A percentile compares a stretch with the other conserved stretches of the same genome.
These are phyloP conservation scores for Pichia scutulata DNA, from an alignment of 805 yeast genomes.

Conservation along the genomic window DNA sequence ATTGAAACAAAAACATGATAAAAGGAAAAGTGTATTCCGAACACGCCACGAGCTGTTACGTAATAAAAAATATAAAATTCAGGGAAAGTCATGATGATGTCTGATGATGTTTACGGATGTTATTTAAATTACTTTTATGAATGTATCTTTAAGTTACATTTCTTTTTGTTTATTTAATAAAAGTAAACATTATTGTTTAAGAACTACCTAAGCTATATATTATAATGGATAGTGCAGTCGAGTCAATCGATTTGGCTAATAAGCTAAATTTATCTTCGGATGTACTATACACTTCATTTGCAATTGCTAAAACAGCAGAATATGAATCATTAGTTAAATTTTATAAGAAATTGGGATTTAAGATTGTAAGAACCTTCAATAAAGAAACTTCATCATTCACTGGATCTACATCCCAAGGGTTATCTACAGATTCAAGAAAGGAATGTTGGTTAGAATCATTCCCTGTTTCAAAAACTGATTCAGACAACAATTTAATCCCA, in stretches of 20 bases:
- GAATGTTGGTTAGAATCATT: constrained; percentile 71
- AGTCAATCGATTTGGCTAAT: neutral
- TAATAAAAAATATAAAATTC: neutral
- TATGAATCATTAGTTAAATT: constrained; percentile 46
- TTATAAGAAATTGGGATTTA: constrained; percentile 55
- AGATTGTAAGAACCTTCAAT: constrained; percentile 50
- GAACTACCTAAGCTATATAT: neutral
- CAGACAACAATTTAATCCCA: constrained; percentile 20
- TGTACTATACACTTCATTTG: constrained; percentile 53
- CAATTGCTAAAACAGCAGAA: constrained; percentile 40
- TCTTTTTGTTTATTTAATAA: neutral
- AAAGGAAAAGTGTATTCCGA: neutral
- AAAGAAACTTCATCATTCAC: constrained; percentile 36
- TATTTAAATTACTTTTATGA: too few species aligned
- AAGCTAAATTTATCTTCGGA: constrained; percentile 11
- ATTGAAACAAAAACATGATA: neutral
- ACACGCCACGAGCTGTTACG: neutral
- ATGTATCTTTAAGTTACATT: neutral
- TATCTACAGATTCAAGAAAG: constrained; percentile 52
- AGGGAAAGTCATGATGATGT: neutral
- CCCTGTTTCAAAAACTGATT: constrained; percentile 33
- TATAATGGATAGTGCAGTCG: neutral
- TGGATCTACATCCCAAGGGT: constrained; percentile 35
- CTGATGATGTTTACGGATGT: too few species aligned
- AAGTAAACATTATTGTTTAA: neutral